phyloP scores from a whole-genome alignment of 2,329 filamentous ascomycete species.

The Torrubiella hemipterigena region DNA sequence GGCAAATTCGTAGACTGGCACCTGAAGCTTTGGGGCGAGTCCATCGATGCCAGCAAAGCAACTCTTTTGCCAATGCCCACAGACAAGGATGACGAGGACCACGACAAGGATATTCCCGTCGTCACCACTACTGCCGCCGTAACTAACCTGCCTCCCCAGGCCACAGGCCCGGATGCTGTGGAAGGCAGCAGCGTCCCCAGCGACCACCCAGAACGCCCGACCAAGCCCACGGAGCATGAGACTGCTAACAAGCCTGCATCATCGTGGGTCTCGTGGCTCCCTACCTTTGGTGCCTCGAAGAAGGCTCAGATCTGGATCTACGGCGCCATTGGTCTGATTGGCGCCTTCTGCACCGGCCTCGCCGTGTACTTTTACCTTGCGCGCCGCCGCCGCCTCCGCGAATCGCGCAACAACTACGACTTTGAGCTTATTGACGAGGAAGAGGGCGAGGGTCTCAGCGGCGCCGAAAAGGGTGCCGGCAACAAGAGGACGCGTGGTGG shows the following conservation, averaged over 20 bases:
- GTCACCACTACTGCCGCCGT: constrained; percentile 12
- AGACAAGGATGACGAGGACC: constrained; percentile 73
- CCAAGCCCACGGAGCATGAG: constrained; percentile 27
- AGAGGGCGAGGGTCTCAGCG: constrained; percentile 47
- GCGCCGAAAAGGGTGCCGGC: constrained; percentile 29
- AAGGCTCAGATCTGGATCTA: constrained; percentile 90
- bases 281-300: constrained; percentile 79
- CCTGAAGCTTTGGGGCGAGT: constrained; percentile 87
- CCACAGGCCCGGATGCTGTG: constrained; percentile 30
- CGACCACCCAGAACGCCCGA: constrained; percentile 53
- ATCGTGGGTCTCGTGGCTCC: constrained; percentile 76
- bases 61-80: constrained; percentile 68
- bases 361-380: constrained; percentile 74
- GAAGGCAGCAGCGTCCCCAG: constrained; percentile 36
- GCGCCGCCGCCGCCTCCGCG: constrained; percentile 63
- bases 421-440: constrained; percentile 87
- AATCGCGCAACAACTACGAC: constrained; percentile 73
- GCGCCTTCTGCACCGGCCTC: constrained; percentile 69
- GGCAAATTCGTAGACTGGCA: constrained; percentile 87
- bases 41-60: constrained; percentile 63
- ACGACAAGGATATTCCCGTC: constrained; percentile 54
- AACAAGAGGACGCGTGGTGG: constrained; percentile 54
- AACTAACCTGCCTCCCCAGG: constrained; percentile 39
- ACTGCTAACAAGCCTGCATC: constrained; percentile 43
- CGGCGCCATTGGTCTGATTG: constrained; percentile 72